Evolutionary conservation across 1,139 yeast species (phyloP).

Genomic region (Candida glucosophila): DNA sequence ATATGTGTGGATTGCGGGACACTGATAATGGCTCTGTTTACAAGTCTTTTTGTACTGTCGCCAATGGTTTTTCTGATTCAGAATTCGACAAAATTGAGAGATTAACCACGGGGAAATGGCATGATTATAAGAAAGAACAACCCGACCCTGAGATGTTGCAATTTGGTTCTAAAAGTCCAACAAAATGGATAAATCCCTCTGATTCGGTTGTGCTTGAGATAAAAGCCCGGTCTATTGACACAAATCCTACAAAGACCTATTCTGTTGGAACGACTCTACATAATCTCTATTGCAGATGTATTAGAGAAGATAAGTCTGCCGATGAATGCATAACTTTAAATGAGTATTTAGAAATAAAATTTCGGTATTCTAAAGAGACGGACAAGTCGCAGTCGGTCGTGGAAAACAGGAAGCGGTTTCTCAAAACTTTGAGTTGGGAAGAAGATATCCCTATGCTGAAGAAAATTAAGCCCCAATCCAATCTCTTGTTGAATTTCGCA

Average conservation of each 20-base stretch:
- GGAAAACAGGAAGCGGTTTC: constrained; percentile 8
- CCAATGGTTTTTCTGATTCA: constrained; percentile 69
- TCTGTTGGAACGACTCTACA: constrained; percentile 65
- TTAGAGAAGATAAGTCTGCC: constrained; percentile 62
- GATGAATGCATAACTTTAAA: constrained; percentile 48
- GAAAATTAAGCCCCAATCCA: constrained; percentile 9
- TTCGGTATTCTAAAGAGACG: constrained; percentile 14
- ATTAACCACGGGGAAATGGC: constrained; percentile 57
- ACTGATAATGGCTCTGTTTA: constrained; percentile 21
- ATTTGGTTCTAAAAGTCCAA: constrained; percentile 60
- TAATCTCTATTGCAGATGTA: constrained; percentile 62
- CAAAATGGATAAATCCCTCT: constrained; percentile 70
- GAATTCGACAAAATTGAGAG: constrained; percentile 56
- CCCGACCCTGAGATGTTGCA: constrained; percentile 36
- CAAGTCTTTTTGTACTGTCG: constrained; percentile 68
- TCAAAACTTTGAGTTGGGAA: too few relatives aligned
- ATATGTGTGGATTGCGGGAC: constrained; percentile 60
- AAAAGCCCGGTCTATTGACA: constrained; percentile 69
- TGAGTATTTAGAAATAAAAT: constrained; percentile 39
- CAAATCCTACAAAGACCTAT: constrained; percentile 38
- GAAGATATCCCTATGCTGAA: too few relatives aligned
- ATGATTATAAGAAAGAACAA: constrained; percentile 24
- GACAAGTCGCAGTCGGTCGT: constrained; percentile 22
- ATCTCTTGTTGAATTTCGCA: constrained; percentile 16
- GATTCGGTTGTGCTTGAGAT: constrained; percentile 78